phyloP scores from a whole-genome alignment of 148 eudicot species.

The Cornus controversa region DNA sequence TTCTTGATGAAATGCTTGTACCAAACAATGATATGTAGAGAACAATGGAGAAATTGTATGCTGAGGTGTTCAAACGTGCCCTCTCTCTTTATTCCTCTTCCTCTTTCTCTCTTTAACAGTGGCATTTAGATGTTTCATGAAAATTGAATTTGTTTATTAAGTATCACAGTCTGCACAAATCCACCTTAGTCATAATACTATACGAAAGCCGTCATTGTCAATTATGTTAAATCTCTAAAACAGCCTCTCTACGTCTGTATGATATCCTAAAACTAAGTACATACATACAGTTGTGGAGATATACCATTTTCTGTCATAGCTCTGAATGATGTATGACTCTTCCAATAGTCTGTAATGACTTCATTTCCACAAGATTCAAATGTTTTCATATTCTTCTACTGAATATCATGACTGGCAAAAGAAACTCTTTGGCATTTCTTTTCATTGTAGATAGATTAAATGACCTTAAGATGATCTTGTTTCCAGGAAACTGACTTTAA shows the following conservation, averaged over 20 bases:
- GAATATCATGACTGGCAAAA: background rate
- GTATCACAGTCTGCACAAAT: background rate
- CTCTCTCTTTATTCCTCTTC: too few relatives aligned
- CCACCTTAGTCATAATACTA: background rate
- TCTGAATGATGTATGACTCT: background rate
- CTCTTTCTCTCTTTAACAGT: background rate
- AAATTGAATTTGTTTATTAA: background rate
- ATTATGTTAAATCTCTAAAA: background rate
- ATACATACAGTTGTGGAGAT: background rate
- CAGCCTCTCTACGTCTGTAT: background rate
- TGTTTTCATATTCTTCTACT: background rate
- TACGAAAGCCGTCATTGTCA: background rate
- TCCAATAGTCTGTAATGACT: background rate
- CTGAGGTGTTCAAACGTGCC: background rate
- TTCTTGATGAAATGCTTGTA: too few relatives aligned
- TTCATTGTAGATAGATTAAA: conserved; percentile 19
- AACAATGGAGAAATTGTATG: background rate
- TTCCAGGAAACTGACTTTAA: conserved; percentile 82
- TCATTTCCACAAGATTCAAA: conserved; percentile 9
- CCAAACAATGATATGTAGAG: background rate
- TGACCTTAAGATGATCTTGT: conserved; percentile 24
- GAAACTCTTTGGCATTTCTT: background rate
- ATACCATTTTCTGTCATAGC: background rate
- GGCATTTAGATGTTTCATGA: background rate
- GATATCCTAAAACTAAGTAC: background rate